Evolutionary conservation across 495 filamentous ascomycete genomes (phyloP), one percentile per base, ranked within the genome.

Genomic region (Podospora pseudopauciseta): DNA sequence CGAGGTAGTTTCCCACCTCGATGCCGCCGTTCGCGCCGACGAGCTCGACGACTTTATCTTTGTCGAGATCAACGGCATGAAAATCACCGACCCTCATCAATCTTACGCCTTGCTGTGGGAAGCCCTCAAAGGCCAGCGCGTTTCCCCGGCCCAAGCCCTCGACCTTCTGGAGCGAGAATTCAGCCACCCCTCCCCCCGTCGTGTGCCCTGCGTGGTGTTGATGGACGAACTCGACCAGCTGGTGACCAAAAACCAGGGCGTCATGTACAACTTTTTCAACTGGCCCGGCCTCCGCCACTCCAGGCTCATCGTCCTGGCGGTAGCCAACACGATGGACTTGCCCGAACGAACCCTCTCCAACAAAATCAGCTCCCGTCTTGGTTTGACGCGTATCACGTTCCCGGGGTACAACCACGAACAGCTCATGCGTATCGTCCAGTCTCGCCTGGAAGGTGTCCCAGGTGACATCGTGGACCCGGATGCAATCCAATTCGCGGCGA

Each of bases 241-340:
- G 4, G 96, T 97, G 2, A 99, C 96, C 23, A 94, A 92, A 68
- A 97, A 95, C 74, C 96, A 99, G 72, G 92, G 91, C 28, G 96
- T 99, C 75, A 99, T 99, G 96, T 99, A 99, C 81, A 99, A 99
- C 75, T 99, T 99, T 79, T 99, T 99, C 87, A 99, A 99, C 74
- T 99, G 96, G 96, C 96, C 96, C n/a, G 89, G 89, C 20, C 85
- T 97, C 20, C 87, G 91, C 44, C 92, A 99, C 75, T 95, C 91
- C 32, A 86, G 93, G 59, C 84, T 99, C 44, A 97, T 98, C 75
- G 96, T 99, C 15, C 86, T 99, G 0, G 96, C 96, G 7, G 96
- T 99, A 11, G 96, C 96, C 44, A 99, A 99, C 78, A 99, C 96
- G 23, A 99, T 99, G 96, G 96, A 99, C 79, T 81, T 99, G 23